Percentiles rank a stretch among this genome's conserved stretches.
Conservation (phyloP, 306 rosid species). For the Elaeagnus macrophylla region DNA sequence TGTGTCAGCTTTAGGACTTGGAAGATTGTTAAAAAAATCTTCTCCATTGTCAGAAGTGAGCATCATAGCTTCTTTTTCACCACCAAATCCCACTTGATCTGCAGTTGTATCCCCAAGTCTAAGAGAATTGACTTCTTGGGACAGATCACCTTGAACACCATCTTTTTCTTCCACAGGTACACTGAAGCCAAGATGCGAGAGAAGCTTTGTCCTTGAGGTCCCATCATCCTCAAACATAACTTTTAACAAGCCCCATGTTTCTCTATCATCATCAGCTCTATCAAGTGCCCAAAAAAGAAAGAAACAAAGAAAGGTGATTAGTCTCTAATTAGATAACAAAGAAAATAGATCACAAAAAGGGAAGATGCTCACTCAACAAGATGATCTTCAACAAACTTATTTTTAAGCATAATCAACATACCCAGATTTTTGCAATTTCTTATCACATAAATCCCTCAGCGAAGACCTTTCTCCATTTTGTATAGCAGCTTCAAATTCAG, state of each 20-base stretch:
- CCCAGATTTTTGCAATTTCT: constrained; percentile 74
- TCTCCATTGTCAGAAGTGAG: constrained; percentile 76
- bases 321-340: too few relatives aligned
- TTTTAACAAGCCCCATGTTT: constrained; percentile 92
- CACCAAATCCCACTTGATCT: constrained; percentile 30
- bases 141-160: constrained; percentile 45
- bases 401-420: constrained; percentile 23
- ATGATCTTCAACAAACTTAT: neutral
- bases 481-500: constrained; percentile 88
- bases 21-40: constrained; percentile 96
- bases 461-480: constrained; percentile 80
- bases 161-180: constrained; percentile 60
- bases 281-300: constrained; percentile 16
- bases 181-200: constrained; percentile 80
- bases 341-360: neutral
- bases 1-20: constrained; percentile 94
- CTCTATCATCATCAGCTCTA: constrained; percentile 81
- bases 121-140: constrained; percentile 57
- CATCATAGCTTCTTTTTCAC: constrained; percentile 33
- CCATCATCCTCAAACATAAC: constrained; percentile 99
- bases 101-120: constrained; percentile 51
- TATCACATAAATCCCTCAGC: constrained; percentile 71
- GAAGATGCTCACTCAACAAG: constrained; percentile 5
- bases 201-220: constrained; percentile 78
- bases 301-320: neutral